A percentile compares a stretch with the other conserved stretches of the same genome.
phyloP scores from a whole-genome alignment of 305 asterid species.

The Monarda citriodora region DNA sequence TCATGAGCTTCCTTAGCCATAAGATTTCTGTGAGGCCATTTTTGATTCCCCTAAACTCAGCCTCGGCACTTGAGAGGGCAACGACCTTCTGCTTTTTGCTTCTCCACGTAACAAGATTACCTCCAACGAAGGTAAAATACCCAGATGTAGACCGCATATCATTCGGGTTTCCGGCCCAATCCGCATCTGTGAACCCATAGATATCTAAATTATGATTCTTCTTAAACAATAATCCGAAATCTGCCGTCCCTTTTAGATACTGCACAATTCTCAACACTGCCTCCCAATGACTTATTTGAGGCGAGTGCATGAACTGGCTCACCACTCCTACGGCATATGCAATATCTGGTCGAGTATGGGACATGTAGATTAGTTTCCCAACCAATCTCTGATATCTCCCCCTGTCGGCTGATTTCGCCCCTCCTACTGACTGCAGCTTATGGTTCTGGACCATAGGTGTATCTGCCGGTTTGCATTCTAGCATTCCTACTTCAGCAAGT shows the following conservation, averaged over 20 bases:
- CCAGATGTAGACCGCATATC: background rate
- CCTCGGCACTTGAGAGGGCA: too few relatives aligned
- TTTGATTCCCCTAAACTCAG: too few relatives aligned
- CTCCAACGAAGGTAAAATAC: constrained; percentile 2
- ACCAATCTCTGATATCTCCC: background rate
- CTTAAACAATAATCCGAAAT: background rate
- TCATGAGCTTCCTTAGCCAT: too few relatives aligned
- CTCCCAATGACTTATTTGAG: too few relatives aligned
- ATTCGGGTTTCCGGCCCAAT: background rate
- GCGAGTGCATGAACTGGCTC: too few relatives aligned
- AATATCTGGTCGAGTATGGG: too few relatives aligned
- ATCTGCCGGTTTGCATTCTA: background rate
- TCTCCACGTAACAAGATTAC: background rate
- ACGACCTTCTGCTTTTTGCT: background rate
- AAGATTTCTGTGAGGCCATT: too few relatives aligned
- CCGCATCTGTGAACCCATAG: background rate
- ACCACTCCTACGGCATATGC: too few relatives aligned
- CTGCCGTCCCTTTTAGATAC: background rate
- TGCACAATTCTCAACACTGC: background rate
- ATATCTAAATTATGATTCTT: background rate
- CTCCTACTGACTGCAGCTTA: background rate
- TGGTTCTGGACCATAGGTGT: background rate
- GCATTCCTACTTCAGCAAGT: background rate
- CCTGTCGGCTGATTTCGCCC: background rate
- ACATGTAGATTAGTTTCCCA: background rate